Conservation (phyloP, 805 yeast genomes). For the Ogataea pignaliae region DNA sequence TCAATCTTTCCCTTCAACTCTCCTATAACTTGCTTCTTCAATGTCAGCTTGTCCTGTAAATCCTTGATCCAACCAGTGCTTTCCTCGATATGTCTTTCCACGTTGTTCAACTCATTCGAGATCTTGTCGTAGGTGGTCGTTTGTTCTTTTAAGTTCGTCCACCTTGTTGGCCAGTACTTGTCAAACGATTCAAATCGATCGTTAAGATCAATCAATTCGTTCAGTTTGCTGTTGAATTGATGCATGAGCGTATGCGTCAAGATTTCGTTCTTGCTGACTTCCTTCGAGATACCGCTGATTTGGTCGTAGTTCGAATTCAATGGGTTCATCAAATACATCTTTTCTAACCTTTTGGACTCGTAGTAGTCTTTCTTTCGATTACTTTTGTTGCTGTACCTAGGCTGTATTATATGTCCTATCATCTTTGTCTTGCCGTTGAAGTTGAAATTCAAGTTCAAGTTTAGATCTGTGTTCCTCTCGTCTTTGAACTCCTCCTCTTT, state of each 20-base stretch:
- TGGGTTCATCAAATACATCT: slow-evolving; percentile 69
- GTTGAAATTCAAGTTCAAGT: slow-evolving; percentile 19
- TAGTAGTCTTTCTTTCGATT: slow-evolving; percentile 39
- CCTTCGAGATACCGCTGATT: slow-evolving; percentile 33
- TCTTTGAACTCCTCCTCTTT: slow-evolving; percentile 27
- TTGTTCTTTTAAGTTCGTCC: slow-evolving; percentile 40
- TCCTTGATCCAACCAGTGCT: slow-evolving; percentile 21
- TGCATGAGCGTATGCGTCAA: slow-evolving; percentile 63
- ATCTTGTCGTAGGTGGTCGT: slow-evolving; percentile 43
- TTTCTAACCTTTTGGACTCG: slow-evolving; percentile 55
- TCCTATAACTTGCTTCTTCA: slow-evolving; percentile 16
- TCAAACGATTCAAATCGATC: slow-evolving; percentile 46
- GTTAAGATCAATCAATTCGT: slow-evolving; percentile 38
- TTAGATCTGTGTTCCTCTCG: slow-evolving; percentile 8
- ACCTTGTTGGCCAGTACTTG: slow-evolving; percentile 34
- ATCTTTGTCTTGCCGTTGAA: slow-evolving; percentile 23
- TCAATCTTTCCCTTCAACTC: slow-evolving; percentile 27
- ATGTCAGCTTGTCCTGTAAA: slow-evolving; percentile 12
- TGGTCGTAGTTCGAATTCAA: slow-evolving; percentile 34
- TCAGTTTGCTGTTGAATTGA: slow-evolving; percentile 46
- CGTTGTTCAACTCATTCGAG: slow-evolving; percentile 39
- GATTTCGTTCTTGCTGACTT: slow-evolving; percentile 26
- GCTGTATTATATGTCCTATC: slow-evolving; percentile 30
- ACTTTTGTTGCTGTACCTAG: slow-evolving; percentile 20
- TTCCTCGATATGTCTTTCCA: slow-evolving; percentile 30